A percentile compares a stretch with the other conserved stretches of the same genome.
Conservation (phyloP, 139 green algal genomes). For the Picochlorum costavermella region DNA sequence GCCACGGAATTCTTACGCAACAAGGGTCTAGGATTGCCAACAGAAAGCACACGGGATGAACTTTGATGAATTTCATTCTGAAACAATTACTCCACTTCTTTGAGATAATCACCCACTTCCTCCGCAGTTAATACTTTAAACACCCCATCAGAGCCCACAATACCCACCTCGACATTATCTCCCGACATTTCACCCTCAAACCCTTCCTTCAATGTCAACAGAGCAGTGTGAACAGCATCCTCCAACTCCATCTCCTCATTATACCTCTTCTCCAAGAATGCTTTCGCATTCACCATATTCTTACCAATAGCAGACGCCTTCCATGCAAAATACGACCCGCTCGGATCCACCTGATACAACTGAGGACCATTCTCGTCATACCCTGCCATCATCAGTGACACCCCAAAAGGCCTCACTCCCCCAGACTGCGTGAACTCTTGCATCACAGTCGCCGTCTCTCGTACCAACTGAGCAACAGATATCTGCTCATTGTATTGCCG, state of each 20-base stretch:
- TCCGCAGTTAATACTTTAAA: constrained; percentile 85
- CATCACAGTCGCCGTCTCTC: constrained; percentile 96
- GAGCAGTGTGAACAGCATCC: constrained; percentile 95
- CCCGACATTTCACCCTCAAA: constrained; percentile 89
- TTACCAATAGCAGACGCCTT: constrained; percentile 97
- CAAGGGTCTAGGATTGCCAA: background rate
- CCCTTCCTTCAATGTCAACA: constrained; percentile 96
- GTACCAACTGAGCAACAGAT: constrained; percentile 90
- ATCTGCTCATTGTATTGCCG: constrained; percentile 93
- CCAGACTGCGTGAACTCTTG: constrained; percentile 97
- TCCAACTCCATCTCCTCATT: constrained; percentile 97
- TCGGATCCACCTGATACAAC: constrained; percentile 97
- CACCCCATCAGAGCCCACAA: constrained; percentile 83
- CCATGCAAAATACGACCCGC: constrained; percentile 96
- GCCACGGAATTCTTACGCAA: constrained; percentile 45
- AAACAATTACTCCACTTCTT: constrained; percentile 84
- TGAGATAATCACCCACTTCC: constrained; percentile 95
- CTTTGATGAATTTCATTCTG: background rate
- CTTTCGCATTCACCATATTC: constrained; percentile 96
- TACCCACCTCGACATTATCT: constrained; percentile 80
- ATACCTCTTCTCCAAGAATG: constrained; percentile 91
- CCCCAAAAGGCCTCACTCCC: constrained; percentile 94
- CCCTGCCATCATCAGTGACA: constrained; percentile 92
- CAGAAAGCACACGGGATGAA: background rate
- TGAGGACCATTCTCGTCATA: constrained; percentile 92